Evolutionary conservation across 2,329 filamentous ascomycete genomes (phyloP).

Genomic region (Colletotrichum liaoningense): DNA sequence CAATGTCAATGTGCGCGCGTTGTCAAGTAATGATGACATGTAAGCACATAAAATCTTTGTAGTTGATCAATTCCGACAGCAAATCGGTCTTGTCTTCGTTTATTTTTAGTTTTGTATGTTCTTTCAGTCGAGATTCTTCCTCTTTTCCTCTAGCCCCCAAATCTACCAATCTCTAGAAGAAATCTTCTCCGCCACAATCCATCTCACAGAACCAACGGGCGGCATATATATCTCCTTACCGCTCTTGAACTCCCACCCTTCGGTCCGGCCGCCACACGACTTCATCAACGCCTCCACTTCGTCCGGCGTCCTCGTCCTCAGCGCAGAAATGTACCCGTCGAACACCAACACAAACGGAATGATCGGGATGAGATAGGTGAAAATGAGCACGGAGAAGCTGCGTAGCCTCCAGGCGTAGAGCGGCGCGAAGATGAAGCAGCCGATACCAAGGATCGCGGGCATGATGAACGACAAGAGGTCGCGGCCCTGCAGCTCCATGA

Average conservation of each 20-base stretch:
- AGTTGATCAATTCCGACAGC: not conserved
- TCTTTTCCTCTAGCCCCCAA: not conserved
- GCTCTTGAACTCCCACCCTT: conserved; percentile 61
- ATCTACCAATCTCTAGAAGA: conserved; percentile 15
- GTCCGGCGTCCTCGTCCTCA: conserved; percentile 74
- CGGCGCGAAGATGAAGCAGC: conserved; percentile 63
- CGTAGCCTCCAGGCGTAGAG: conserved; percentile 64
- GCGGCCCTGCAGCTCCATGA: conserved; percentile 81
- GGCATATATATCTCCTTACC: conserved; percentile 61
- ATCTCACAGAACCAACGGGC: conserved; percentile 62
- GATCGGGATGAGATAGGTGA: conserved; percentile 74
- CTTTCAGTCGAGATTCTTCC: not conserved
- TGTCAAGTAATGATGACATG: too few relatives aligned
- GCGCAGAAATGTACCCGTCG: conserved; percentile 75
- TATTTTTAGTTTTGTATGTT: not conserved
- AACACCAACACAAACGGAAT: conserved; percentile 75
- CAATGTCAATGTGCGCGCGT: too few relatives aligned
- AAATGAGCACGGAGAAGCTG: conserved; percentile 68
- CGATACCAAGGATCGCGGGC: conserved; percentile 63
- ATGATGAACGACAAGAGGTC: conserved; percentile 64
- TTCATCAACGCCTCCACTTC: conserved; percentile 73
- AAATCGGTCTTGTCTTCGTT: not conserved
- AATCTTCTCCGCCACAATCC: conserved; percentile 53
- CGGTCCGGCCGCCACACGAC: conserved; percentile 58
- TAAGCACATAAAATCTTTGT: too few relatives aligned